Conservation (phyloP, 2,329 filamentous ascomycete species). For the Neofusicoccum kwambonambiense region DNA sequence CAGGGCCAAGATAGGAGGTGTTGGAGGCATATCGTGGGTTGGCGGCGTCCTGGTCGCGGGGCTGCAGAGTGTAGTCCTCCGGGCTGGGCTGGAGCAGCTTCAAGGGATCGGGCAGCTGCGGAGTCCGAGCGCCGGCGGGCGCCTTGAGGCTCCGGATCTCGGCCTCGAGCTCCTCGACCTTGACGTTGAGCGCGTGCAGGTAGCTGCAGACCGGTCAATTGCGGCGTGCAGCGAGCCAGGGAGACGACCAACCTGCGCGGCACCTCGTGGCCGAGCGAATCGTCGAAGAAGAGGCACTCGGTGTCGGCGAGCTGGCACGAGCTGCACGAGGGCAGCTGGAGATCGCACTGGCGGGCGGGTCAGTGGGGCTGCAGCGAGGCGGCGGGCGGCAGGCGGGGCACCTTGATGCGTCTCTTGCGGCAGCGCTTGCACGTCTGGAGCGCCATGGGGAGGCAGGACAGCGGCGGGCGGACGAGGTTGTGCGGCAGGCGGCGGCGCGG, state of each 20-base stretch:
- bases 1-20: conserved; percentile 1
- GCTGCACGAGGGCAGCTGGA: conserved; percentile 9
- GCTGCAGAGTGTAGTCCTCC: not conserved
- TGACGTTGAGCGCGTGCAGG: conserved; percentile 12
- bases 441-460: not conserved
- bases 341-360: not conserved
- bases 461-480: not conserved
- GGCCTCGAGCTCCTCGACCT: conserved; percentile 12
- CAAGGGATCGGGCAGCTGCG: not conserved
- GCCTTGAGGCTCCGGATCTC: conserved; percentile 3
- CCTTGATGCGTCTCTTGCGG: conserved; percentile 18
- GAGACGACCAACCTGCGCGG: not conserved
- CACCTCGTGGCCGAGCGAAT: conserved; percentile 10
- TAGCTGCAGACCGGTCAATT: not conserved
- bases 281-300: conserved; percentile 15
- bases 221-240: too few species aligned
- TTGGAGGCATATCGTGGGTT: not conserved
- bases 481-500: not conserved
- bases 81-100: not conserved
- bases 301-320: conserved; percentile 13
- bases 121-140: not conserved
- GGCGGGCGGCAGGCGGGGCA: not conserved
- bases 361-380: not conserved
- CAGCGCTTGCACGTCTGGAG: conserved; percentile 17
- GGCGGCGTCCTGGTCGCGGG: not conserved